Base-by-base conservation (phyloP, 805 yeast genomes). In the Metschnikowia bowlesiae region DNA sequence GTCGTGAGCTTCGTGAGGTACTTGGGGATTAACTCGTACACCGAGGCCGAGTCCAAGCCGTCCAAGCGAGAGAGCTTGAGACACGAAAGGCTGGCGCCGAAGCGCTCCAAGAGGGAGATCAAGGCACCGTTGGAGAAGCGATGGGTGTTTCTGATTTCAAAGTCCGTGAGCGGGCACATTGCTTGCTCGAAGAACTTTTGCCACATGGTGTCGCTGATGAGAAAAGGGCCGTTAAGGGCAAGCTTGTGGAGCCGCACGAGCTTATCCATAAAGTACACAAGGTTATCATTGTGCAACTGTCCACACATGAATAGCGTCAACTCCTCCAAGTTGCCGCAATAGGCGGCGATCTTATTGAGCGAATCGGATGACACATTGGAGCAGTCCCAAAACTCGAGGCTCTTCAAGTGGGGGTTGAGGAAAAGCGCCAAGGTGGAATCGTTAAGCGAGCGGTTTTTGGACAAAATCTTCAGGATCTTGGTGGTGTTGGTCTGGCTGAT, bases 271-370 rank as follows among this genome's bases (percentile, higher is more conserved):
- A 79, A 81, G 62, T 89, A 86, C 14, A 72, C 62, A 51, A 94
- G 64, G 50, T 86, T 85, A 54, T 85, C 90, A 62, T 87, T 87
- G 58, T 86, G 89, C 38, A 94, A 69, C 58, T 87, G 91, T 4
- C 99, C 99, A 72, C 98, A 92, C 97, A 91, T 92, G 51, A 83
- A 82, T 41, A 94, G 70, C 0, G 84, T 84, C 40, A 94, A 64
- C 1, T 74, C 65, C 55, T 79, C 83, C 3, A 94, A 53, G 29
- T 84, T 74, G 0, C 97, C 96, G 57, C 96, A 88, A 63, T 71
- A 85, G 0, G 95, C 75, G 0, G 91, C 90, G 36, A 94, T 81
- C 55, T 82, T 75, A 58, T 80, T 78, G 53, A 84, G 76, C 0
- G 94, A 79, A 53, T 80, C 85, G 38, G 78, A 75, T 26, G 82